Evolutionary conservation across 164 flowering plant species (phyloP), one percentile per base, ranked within the genome.

Genomic region (Chloranthus sessilifolius): DNA sequence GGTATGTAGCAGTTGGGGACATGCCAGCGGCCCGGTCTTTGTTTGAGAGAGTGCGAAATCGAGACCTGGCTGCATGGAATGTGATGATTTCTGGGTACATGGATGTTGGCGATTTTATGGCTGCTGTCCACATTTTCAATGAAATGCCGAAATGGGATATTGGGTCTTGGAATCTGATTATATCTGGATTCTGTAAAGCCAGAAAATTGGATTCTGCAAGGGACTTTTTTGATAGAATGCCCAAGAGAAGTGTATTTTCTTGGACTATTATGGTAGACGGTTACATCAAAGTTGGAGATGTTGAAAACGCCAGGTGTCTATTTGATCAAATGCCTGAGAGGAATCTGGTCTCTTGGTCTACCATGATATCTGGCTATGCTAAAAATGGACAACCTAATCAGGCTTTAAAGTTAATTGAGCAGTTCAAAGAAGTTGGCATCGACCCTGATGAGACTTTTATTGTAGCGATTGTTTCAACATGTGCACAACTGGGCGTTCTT

Each of bases 181-280:
- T 71, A 50, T 63, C 63, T 17, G 76, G 76, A 20, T 60, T 57
- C 36, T 71, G 70, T 50, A 69, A 65, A 54, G 67, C 56, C 8
- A 63, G 72, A 16, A 61, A 66, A 4, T 7, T 71, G 19, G 60
- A 60, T 35, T 43, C 52, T 33, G 75, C 75, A 6, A 50, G 39
- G 47, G 61, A 65, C 20, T 42, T 49, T 9, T 74, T 74, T 50
- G 28, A 49, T 29, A 59, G 40, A 35, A 68, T 71, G 71, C 71
- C 62, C 4, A 14, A 17, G 28, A 71, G 52, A 47, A 67, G 57
- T 50, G 56, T 68, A 16, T 53, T 39, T 2, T 71, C 74, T n/a
- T 66, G 71, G 74, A 36, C 66, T 37, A 72, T 64, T 42, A 61
- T 72, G 68, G 25, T 75, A 12, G 74, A 75, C 63, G 76, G 75